Conservation (phyloP, 306 rosid species). For the Macrotyloma uniflorum region DNA sequence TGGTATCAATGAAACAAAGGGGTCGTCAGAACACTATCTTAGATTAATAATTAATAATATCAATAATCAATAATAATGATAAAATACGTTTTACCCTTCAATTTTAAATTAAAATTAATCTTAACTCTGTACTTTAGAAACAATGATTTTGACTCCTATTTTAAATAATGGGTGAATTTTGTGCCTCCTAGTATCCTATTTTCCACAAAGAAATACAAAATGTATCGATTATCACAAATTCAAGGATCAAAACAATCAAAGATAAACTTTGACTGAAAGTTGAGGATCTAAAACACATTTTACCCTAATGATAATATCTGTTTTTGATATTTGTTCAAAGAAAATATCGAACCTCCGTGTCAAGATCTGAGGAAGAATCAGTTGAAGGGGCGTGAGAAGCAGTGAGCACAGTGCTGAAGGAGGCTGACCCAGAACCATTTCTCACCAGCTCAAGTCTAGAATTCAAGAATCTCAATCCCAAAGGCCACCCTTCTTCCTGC, state of each 20-base stretch:
- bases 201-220: background rate
- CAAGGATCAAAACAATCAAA: background rate
- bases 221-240: background rate
- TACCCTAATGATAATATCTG: background rate
- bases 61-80: background rate
- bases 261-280: background rate
- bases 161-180: background rate
- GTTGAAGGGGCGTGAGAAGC: slow-evolving; percentile 50
- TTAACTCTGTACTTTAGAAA: background rate
- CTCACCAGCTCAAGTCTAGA: slow-evolving; percentile 62
- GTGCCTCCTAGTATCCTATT: background rate
- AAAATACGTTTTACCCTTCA: background rate
- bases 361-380: slow-evolving; percentile 64
- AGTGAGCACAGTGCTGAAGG: slow-evolving; percentile 67
- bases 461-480: slow-evolving; percentile 74
- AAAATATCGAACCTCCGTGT: slow-evolving; percentile 53
- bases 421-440: slow-evolving; percentile 55
- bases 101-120: background rate
- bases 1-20: slow-evolving; percentile 12
- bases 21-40: background rate
- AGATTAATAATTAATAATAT: background rate
- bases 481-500: slow-evolving; percentile 86
- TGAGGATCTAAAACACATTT: background rate
- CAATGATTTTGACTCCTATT: background rate
- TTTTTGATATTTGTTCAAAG: background rate